Base-by-base conservation (phyloP, 768 basidiomycete species). In the Hortiboletus campestris region DNA sequence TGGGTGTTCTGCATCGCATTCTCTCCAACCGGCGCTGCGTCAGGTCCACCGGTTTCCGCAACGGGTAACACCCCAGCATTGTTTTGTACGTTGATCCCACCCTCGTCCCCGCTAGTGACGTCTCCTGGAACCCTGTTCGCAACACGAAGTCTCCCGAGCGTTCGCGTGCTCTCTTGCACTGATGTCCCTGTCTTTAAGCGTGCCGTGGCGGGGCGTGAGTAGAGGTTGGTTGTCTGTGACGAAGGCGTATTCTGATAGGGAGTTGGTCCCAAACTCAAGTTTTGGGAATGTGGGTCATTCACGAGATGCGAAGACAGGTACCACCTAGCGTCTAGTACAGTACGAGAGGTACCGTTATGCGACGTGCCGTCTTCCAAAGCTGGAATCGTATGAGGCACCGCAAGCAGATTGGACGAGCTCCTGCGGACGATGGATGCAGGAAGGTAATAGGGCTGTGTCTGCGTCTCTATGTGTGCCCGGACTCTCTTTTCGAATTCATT, bases 71-170 rank as follows among this genome's bases (percentile, higher is more conserved):
- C 10, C 22, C 41, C 32, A 28, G 36, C 19, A 36, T 13, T 17
- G 12, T 34, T 39, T 45, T 31, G 52, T 29, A 46, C 2, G 45
- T 55, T 65, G 32, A 45, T 47, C 17, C 67, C 69, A 45, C 74
- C 73, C 34, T 72, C 71, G 39, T 66, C 65, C 1, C 67, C 71
- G 28, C 76, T 74, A 3, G 71, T 68, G 43, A 73, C 51, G 47
- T 83, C 81, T 7, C 78, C 82, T 9, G 80, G 77, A 2, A 73
- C 64, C 49, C 76, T 68, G 61, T 84, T 84, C 28, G 79, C 71
- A 45, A 84, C 76, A 44, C 74, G 76, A 17, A 83, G 72, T 13
- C 67, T 71, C 5, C 81, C 80, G 0, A 83, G 71, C 4, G 76
- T 74, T 38, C 63, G 63, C 34, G 62, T 62, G 49, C 69, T 75